Conservation (phyloP, 495 filamentous ascomycete genomes). For the Neurospora sublineolata region DNA sequence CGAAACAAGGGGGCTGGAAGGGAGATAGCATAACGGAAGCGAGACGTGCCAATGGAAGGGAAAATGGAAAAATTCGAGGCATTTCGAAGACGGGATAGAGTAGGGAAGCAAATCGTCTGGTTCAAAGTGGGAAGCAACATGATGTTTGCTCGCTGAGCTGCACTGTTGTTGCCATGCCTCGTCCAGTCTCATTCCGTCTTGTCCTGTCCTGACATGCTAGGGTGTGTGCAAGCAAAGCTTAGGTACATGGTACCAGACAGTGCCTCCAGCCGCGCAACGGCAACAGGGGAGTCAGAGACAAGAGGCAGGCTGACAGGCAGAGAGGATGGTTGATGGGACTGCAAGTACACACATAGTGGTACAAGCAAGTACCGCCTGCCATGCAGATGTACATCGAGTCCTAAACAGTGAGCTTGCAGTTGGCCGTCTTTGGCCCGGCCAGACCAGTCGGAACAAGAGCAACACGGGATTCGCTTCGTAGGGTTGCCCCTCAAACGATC, state of each 20-base stretch:
- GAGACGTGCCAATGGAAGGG: background rate
- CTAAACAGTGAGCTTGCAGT: slow-evolving; percentile 6
- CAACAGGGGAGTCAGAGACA: background rate
- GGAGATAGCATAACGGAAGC: background rate
- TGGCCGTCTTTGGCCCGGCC: slow-evolving; percentile 4
- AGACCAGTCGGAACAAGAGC: slow-evolving; percentile 15
- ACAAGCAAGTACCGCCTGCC: slow-evolving; percentile 20
- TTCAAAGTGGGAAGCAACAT: background rate
- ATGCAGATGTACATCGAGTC: slow-evolving; percentile 21
- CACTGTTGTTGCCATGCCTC: background rate
- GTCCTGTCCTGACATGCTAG: background rate
- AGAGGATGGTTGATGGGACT: background rate
- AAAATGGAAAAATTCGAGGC: background rate
- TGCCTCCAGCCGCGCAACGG: background rate
- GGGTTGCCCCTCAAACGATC: slow-evolving; percentile 8
- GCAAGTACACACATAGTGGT: slow-evolving; percentile 15
- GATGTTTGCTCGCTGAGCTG: background rate
- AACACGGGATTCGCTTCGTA: slow-evolving; percentile 4
- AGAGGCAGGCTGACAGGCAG: background rate
- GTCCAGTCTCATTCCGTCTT: background rate
- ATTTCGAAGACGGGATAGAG: background rate
- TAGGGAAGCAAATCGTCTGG: background rate
- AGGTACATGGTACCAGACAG: background rate
- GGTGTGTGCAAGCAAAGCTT: background rate
- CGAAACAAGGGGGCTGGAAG: background rate